phyloP scores from a whole-genome alignment of 352 stramenopile genomes.

The Phytopythium helicoides region DNA sequence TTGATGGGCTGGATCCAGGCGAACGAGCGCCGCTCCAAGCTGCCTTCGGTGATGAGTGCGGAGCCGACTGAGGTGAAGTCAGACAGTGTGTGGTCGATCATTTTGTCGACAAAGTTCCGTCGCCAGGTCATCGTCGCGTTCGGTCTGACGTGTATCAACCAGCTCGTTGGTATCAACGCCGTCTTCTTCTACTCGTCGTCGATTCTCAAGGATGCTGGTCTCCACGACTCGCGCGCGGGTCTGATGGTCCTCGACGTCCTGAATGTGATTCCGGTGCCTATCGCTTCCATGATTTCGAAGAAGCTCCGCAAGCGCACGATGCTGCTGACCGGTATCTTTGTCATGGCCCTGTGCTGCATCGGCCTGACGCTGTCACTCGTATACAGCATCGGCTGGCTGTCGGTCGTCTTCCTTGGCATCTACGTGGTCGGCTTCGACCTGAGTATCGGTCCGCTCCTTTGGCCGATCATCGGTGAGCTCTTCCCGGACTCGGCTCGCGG shows the following conservation, averaged over 20 bases:
- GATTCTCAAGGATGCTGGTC: constrained; percentile 49
- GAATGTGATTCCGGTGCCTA: constrained; percentile 40
- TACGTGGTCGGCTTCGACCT: constrained; percentile 48
- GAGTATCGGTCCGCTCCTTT: constrained; percentile 59
- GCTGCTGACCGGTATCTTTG: constrained; percentile 29
- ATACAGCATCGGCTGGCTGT: constrained; percentile 26
- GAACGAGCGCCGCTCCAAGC: constrained; percentile 17
- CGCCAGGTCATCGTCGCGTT: constrained; percentile 40
- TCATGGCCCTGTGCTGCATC: constrained; percentile 38
- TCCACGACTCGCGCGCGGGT: constrained; percentile 40
- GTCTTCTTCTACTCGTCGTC: constrained; percentile 68
- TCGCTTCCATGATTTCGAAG: constrained; percentile 21
- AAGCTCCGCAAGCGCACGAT: constrained; percentile 39
- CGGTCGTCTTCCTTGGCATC: constrained; percentile 37
- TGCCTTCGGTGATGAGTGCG: constrained; percentile 16
- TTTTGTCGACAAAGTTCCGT: constrained; percentile 23
- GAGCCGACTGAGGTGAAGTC: constrained; percentile 6
- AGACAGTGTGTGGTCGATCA: constrained; percentile 15
- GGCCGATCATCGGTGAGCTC: constrained; percentile 43
- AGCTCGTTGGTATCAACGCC: constrained; percentile 62
- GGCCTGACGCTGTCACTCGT: constrained; percentile 44
- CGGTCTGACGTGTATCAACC: constrained; percentile 42
- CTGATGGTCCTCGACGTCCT: constrained; percentile 55
- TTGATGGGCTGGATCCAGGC: constrained; percentile 31
- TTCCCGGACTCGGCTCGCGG: constrained; percentile 52